A percentile compares a stretch with the other conserved stretches of the same genome.
These are phyloP conservation scores for Aphanocladium album DNA, from an alignment of 2,329 filamentous ascomycete genomes.

Conservation along the genomic window DNA sequence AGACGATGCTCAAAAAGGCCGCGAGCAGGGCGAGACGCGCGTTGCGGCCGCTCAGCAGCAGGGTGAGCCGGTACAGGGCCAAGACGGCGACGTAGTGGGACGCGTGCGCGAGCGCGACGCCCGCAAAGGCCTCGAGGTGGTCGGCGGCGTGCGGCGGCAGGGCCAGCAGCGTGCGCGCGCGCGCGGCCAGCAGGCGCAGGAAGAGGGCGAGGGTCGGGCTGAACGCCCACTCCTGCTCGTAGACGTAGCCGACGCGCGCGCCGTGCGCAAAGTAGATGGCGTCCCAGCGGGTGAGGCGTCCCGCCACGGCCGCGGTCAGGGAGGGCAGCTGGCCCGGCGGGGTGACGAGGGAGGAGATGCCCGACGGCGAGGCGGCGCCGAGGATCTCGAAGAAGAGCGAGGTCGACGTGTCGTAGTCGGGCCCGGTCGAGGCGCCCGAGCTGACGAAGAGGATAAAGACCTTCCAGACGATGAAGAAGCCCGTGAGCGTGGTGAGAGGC, in stretches of 20 bases:
- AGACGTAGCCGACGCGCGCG: conserved; percentile 59
- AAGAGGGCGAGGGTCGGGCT: conserved; percentile 44
- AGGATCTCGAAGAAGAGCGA: conserved; percentile 39
- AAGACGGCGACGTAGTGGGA: conserved; percentile 73
- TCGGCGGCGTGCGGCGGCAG: conserved; percentile 10
- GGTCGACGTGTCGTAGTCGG: conserved; percentile 76
- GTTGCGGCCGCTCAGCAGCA: conserved; percentile 44
- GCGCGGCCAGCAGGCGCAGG: conserved; percentile 32
- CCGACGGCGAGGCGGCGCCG: conserved; percentile 31
- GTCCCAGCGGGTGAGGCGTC: conserved; percentile 71
- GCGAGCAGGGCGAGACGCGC: conserved; percentile 60
- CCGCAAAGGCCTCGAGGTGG: conserved; percentile 45
- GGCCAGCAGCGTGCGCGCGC: conserved; percentile 23
- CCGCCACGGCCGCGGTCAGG: conserved; percentile 27
- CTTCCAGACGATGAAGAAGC: conserved; percentile 62
- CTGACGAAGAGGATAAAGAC: conserved; percentile 58
- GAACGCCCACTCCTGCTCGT: conserved; percentile 86
- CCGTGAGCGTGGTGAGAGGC: conserved; percentile 23
- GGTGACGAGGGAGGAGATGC: background rate
- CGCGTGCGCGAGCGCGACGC: conserved; percentile 63
- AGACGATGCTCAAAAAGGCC: conserved; percentile 72
- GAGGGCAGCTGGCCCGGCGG: too few species aligned
- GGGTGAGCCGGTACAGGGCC: conserved; percentile 62
- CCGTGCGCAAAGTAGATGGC: conserved; percentile 68
- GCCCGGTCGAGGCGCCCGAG: conserved; percentile 43